Conservation (phyloP, 345 rosid genomes). For the Durio zibethinus region DNA sequence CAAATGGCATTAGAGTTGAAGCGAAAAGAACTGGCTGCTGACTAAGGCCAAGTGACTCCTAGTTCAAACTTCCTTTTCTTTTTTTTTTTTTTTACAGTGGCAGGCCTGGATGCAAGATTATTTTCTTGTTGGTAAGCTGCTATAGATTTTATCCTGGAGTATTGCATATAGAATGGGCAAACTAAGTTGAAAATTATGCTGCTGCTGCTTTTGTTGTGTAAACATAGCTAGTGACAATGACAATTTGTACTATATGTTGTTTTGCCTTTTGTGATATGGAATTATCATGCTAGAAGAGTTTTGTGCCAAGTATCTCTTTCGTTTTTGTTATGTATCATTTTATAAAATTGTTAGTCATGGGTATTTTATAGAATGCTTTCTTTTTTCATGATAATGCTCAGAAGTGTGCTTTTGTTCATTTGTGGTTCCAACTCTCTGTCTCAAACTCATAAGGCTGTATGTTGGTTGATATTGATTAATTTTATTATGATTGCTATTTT, state of each 20-base stretch:
- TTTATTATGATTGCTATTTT: background rate
- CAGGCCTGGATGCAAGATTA: background rate
- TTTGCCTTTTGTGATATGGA: constrained; percentile 11
- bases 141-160: constrained; percentile 16
- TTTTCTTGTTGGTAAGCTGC: constrained; percentile 27
- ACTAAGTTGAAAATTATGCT: constrained; percentile 7
- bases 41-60: constrained; percentile 13
- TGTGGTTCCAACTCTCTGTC: background rate
- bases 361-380: constrained; percentile 3
- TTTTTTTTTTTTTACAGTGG: too few relatives aligned
- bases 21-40: constrained; percentile 44
- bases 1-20: constrained; percentile 64
- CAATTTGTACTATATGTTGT: constrained; percentile 15
- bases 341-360: constrained; percentile 16
- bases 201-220: constrained; percentile 28
- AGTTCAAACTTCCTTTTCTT: constrained; percentile 5
- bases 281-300: constrained; percentile 23
- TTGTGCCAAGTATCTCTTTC: constrained; percentile 5
- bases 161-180: constrained; percentile 10
- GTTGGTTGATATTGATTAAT: background rate
- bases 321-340: background rate
- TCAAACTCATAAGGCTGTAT: background rate
- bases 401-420: background rate
- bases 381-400: background rate
- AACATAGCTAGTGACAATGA: constrained; percentile 18